Evolutionary conservation across 495 filamentous ascomycete species (phyloP).

Genomic region (Melanomma pulvis-pyrius): DNA sequence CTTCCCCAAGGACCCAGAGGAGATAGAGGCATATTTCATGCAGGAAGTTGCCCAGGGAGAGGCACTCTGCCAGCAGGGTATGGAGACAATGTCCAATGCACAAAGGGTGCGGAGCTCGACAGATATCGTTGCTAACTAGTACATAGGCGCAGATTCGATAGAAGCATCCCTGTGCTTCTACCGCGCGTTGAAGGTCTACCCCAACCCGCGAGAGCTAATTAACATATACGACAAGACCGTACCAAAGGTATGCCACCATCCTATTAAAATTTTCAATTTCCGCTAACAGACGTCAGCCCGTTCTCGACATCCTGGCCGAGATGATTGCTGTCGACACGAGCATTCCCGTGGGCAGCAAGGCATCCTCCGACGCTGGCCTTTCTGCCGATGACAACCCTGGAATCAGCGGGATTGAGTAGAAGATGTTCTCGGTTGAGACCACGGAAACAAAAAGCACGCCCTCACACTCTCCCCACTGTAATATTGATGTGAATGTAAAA

Average conservation of each 20-base stretch:
- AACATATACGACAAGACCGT: constrained; percentile 98
- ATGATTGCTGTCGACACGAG: constrained; percentile 90
- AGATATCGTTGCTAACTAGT: constrained; percentile 1
- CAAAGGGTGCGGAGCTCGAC: background rate
- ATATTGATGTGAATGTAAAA: constrained; percentile 34
- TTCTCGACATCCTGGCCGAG: constrained; percentile 92
- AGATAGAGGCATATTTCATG: constrained; percentile 94
- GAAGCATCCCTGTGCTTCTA: constrained; percentile 95
- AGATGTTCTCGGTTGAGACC: background rate
- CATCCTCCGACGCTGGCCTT: constrained; percentile 32
- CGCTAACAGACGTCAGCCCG: constrained; percentile 60
- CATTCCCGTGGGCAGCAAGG: constrained; percentile 59
- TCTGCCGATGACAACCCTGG: constrained; percentile 5
- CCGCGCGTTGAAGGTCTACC: constrained; percentile 97
- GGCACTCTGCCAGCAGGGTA: constrained; percentile 70
- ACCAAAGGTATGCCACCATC: constrained; percentile 63
- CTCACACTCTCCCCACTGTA: constrained; percentile 7
- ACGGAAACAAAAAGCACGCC: background rate
- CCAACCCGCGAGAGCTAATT: constrained; percentile 88
- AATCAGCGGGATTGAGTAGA: constrained; percentile 15
- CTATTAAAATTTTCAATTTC: background rate
- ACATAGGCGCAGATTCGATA: constrained; percentile 67
- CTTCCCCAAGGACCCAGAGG: constrained; percentile 86
- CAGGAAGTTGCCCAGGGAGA: constrained; percentile 88
- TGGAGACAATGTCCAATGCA: constrained; percentile 39